Conservation (phyloP, 345 rosid species). For the Hibiscus mutabilis region DNA sequence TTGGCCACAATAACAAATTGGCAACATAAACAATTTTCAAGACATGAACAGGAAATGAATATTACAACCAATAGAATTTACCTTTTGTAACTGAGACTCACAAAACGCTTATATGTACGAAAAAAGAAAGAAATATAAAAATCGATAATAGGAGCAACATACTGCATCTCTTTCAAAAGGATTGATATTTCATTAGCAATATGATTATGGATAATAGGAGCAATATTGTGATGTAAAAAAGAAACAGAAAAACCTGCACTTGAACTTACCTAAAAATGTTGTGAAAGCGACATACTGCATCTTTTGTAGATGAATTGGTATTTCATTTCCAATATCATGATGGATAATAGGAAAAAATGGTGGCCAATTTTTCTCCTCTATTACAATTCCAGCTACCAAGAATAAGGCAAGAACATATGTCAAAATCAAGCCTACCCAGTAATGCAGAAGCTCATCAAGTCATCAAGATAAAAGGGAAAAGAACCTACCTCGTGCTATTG, state of each 20-base stretch:
- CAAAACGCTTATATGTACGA: not conserved
- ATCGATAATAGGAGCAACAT: not conserved
- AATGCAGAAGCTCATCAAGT: slow-evolving; percentile 8
- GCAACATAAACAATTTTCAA: not conserved
- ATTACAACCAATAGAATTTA: not conserved
- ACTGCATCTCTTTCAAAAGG: not conserved
- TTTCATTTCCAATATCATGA: slow-evolving; percentile 91
- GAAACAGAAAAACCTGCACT: not conserved
- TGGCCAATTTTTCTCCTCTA: slow-evolving; percentile 97
- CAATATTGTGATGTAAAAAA: not conserved
- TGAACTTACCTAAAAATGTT: slow-evolving; percentile 68
- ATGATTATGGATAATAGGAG: not conserved
- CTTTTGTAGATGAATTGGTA: slow-evolving; percentile 88
- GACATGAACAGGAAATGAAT: not conserved
- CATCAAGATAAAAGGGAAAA: not conserved
- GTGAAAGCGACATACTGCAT: slow-evolving; percentile 90
- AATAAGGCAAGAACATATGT: slow-evolving; percentile 16
- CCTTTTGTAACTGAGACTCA: not conserved
- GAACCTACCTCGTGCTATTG: slow-evolving; percentile 50
- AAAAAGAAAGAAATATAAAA: not conserved
- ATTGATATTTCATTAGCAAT: too few relatives aligned
- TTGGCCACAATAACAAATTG: slow-evolving; percentile 1
- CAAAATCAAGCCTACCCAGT: not conserved
- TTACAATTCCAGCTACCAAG: slow-evolving; percentile 82
- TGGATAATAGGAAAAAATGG: slow-evolving; percentile 90